Percentiles rank a stretch among this genome's conserved stretches.
These are phyloP conservation scores for Isatis tinctoria DNA, from an alignment of 345 rosid species.

Conservation along the genomic window DNA sequence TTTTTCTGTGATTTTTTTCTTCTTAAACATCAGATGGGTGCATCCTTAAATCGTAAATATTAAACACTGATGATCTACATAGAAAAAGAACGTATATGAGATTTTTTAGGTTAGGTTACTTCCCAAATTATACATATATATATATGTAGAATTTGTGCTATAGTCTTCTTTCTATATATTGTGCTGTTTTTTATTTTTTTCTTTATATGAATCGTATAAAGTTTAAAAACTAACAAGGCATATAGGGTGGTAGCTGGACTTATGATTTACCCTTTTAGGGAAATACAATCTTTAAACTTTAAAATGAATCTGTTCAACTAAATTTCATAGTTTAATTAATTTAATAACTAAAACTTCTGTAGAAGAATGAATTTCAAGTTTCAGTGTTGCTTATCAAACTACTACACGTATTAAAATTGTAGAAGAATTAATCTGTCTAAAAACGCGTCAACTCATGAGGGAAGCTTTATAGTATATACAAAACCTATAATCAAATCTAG, in stretches of 20 bases:
- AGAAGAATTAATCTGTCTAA: constrained; percentile 12
- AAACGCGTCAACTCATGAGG: constrained; percentile 26
- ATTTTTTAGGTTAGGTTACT: background rate
- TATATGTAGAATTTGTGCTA: background rate
- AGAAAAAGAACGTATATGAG: background rate
- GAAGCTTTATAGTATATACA: constrained; percentile 6
- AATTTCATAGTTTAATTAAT: background rate
- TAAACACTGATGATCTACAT: background rate
- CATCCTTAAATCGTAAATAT: background rate
- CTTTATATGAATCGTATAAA: background rate
- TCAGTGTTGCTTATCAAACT: constrained; percentile 21
- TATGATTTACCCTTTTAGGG: background rate
- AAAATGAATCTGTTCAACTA: constrained; percentile 18
- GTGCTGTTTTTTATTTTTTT: background rate
- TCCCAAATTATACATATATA: background rate
- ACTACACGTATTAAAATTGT: constrained; percentile 21
- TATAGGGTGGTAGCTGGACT: constrained; percentile 9
- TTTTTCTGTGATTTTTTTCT: background rate
- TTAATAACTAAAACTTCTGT: background rate
- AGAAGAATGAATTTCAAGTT: constrained; percentile 16
- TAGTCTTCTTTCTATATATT: background rate
- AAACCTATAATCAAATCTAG: constrained; percentile 5
- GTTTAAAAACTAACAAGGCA: background rate
- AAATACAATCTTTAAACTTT: background rate
- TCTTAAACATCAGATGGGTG: background rate